Evolutionary conservation across 1,284 basidiomycete genomes (phyloP).

Genomic region (Wolfiporia cocos): DNA sequence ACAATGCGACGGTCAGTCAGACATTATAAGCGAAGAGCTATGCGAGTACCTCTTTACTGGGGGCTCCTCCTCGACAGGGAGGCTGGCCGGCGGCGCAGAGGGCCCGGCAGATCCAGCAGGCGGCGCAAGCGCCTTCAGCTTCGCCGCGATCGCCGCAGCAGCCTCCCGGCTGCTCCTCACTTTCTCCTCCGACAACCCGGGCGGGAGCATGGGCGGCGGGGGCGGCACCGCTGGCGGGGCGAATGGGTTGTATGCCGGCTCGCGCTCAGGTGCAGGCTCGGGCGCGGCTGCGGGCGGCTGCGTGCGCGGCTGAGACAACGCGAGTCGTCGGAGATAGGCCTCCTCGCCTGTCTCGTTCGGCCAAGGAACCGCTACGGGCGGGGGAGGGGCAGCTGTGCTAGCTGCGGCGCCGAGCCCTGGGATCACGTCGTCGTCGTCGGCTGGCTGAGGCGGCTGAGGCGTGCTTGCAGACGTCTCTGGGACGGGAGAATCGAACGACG

Average conservation of each 20-base stretch:
- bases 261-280: slow-evolving; percentile 23
- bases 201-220: slow-evolving; percentile 34
- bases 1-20: slow-evolving; percentile 1
- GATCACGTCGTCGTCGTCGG: slow-evolving; percentile 25
- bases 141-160: slow-evolving; percentile 78
- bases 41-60: slow-evolving; percentile 5
- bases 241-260: slow-evolving; percentile 60
- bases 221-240: slow-evolving; percentile 55
- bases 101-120: slow-evolving; percentile 24
- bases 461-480: neutral
- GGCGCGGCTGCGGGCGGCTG: slow-evolving; percentile 24
- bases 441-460: slow-evolving; percentile 5
- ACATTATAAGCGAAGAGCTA: neutral
- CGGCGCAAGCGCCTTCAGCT: slow-evolving; percentile 51
- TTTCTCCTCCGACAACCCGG: slow-evolving; percentile 44
- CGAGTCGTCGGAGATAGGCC: slow-evolving; percentile 57
- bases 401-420: slow-evolving; percentile 21
- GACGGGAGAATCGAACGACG: neutral
- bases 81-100: slow-evolving; percentile 20
- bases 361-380: slow-evolving; percentile 18
- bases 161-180: slow-evolving; percentile 58
- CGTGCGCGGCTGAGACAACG: slow-evolving; percentile 39
- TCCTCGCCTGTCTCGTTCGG: slow-evolving; percentile 57
- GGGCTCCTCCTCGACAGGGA: slow-evolving; percentile 24
- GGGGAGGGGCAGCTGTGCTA: slow-evolving; percentile 11